Evolutionary conservation across 2,329 filamentous ascomycete species (phyloP).

Genomic region (Chaetomium globosum): DNA sequence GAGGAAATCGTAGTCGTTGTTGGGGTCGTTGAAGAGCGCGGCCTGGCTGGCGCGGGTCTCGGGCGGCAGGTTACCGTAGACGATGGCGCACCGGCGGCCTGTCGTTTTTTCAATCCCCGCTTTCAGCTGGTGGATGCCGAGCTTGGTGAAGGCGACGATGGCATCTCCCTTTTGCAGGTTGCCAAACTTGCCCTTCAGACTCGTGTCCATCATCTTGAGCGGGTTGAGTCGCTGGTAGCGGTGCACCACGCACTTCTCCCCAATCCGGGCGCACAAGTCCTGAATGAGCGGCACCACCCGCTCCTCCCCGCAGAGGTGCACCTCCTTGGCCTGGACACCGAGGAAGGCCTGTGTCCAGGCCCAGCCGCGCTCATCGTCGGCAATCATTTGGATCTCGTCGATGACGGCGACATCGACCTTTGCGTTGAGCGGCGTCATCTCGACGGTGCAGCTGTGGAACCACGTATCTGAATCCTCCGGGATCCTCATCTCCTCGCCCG

Average conservation of each 20-base stretch:
- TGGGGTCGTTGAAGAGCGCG: slow-evolving; percentile 86
- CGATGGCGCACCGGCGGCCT: slow-evolving; percentile 80
- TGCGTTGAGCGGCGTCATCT: slow-evolving; percentile 69
- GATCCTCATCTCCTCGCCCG: slow-evolving; percentile 83
- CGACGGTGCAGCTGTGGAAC: slow-evolving; percentile 87
- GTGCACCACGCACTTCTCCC: slow-evolving; percentile 81
- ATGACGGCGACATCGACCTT: slow-evolving; percentile 87
- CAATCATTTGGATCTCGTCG: slow-evolving; percentile 98
- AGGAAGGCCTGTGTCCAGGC: slow-evolving; percentile 92
- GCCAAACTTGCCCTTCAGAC: slow-evolving; percentile 64
- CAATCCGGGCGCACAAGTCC: slow-evolving; percentile 74
- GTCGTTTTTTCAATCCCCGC: slow-evolving; percentile 74
- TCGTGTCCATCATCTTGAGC: slow-evolving; percentile 65
- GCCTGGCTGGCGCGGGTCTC: slow-evolving; percentile 93
- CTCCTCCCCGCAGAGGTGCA: slow-evolving; percentile 92
- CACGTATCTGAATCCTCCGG: slow-evolving; percentile 60
- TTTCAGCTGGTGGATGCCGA: slow-evolving; percentile 80
- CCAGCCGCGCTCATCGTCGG: slow-evolving; percentile 76
- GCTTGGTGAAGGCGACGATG: slow-evolving; percentile 80
- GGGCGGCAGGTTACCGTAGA: slow-evolving; percentile 88
- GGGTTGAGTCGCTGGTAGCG: slow-evolving; percentile 82
- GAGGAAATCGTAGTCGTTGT: slow-evolving; percentile 93
- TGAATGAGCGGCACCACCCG: slow-evolving; percentile 77
- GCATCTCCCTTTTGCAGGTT: slow-evolving; percentile 86
- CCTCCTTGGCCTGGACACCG: slow-evolving; percentile 81